Conservation (phyloP, 2,329 filamentous ascomycete genomes). For the Aureobasidium melanogenum region DNA sequence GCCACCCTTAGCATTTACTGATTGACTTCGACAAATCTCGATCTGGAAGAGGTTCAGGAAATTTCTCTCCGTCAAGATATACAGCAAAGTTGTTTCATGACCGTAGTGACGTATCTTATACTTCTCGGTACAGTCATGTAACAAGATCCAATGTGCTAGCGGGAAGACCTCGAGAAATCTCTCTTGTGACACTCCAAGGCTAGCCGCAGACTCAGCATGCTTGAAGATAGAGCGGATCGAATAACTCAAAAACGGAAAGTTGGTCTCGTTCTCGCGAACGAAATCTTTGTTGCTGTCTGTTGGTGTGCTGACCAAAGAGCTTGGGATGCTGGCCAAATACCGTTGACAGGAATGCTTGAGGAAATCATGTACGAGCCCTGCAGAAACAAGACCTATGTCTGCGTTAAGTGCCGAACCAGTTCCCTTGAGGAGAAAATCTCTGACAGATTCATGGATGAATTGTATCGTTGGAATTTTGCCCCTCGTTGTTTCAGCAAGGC, state of each 20-base stretch:
- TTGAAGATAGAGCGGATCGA: background rate
- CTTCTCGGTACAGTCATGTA: background rate
- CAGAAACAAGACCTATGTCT: background rate
- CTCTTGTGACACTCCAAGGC: background rate
- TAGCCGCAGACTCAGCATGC: background rate
- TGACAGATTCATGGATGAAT: slow-evolving; percentile 47
- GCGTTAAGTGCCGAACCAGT: background rate
- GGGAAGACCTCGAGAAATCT: background rate
- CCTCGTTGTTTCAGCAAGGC: slow-evolving; percentile 37
- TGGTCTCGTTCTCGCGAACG: no score
- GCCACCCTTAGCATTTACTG: background rate
- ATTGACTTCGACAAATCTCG: background rate
- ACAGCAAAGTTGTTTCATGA: background rate
- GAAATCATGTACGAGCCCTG: background rate
- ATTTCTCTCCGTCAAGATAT: background rate
- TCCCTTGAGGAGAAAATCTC: slow-evolving; percentile 38
- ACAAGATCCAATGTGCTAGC: background rate
- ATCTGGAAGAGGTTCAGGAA: background rate
- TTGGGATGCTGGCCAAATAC: background rate
- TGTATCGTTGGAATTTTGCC: slow-evolving; percentile 31
- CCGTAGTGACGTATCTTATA: background rate
- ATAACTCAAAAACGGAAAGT: background rate
- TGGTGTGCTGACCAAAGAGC: background rate
- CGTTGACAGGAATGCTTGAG: background rate
- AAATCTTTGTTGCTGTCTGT: no score